Evolutionary conservation across 202 grass and related monocot genomes (phyloP).

Genomic region (Cymbopogon flexuosus): DNA sequence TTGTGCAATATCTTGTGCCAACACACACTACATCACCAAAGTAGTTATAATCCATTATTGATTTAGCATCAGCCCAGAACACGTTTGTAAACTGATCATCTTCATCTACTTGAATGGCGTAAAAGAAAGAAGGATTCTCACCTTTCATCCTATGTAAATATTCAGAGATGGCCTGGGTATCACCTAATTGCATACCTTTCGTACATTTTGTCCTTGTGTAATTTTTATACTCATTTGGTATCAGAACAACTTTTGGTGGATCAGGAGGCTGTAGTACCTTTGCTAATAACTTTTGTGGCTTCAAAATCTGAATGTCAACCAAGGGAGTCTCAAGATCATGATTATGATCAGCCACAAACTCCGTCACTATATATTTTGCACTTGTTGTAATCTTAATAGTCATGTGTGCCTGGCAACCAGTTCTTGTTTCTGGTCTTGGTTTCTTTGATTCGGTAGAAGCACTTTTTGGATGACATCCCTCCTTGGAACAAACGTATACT

Average conservation of each 20-base stretch:
- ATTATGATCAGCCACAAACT: slow-evolving; percentile 78
- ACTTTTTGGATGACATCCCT: slow-evolving; percentile 63
- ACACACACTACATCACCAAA: slow-evolving; percentile 84
- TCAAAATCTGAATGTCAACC: slow-evolving; percentile 74
- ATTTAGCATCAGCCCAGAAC: slow-evolving; percentile 77
- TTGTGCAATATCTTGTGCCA: slow-evolving; percentile 61
- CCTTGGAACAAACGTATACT: slow-evolving; percentile 77
- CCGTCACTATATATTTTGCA: slow-evolving; percentile 65
- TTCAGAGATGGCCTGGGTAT: slow-evolving; percentile 61
- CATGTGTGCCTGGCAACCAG: slow-evolving; percentile 73
- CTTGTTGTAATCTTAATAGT: slow-evolving; percentile 72
- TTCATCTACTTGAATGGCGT: slow-evolving; percentile 83
- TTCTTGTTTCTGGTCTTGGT: slow-evolving; percentile 60
- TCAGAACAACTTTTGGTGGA: slow-evolving; percentile 52
- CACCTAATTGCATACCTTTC: slow-evolving; percentile 51
- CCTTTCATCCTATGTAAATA: slow-evolving; percentile 83
- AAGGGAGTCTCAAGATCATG: slow-evolving; percentile 64
- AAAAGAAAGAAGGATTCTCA: slow-evolving; percentile 77
- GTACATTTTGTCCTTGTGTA: slow-evolving; percentile 53
- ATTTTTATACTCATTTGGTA: slow-evolving; percentile 82
- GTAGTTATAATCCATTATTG: slow-evolving; percentile 67
- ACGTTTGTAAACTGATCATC: slow-evolving; percentile 71
- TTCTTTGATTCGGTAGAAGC: slow-evolving; percentile 56
- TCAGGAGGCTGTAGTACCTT: slow-evolving; percentile 57
- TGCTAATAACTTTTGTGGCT: slow-evolving; percentile 65